A percentile compares a stretch with the other conserved stretches of the same genome.
Conservation (phyloP, 164 flowering plant genomes). For the Paratinospora sagittata region DNA sequence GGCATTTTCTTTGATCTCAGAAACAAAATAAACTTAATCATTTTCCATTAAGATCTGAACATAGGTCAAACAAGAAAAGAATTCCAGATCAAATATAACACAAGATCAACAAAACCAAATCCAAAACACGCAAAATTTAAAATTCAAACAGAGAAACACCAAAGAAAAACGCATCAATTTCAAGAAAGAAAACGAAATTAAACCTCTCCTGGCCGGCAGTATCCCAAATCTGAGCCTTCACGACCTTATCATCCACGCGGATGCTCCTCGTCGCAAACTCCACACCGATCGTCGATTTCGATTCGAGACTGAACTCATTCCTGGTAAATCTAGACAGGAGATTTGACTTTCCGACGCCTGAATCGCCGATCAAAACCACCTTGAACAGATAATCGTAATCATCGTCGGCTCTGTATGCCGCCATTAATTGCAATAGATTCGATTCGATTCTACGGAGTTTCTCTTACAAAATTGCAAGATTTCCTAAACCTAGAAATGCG, state of each 20-base stretch:
- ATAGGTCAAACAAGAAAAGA: background rate
- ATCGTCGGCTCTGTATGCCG: conserved; percentile 40
- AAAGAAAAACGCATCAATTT: too few relatives aligned
- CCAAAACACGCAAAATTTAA: background rate
- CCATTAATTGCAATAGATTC: conserved; percentile 8
- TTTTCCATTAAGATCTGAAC: too few relatives aligned
- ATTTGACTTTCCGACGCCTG: conserved; percentile 47
- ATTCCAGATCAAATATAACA: background rate
- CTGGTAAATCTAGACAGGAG: conserved; percentile 40
- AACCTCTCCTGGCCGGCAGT: conserved; percentile 72
- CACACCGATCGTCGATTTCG: conserved; percentile 48
- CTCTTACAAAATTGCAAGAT: conserved; percentile 1
- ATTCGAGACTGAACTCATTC: conserved; percentile 45
- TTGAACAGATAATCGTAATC: conserved; percentile 48
- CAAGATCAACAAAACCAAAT: background rate
- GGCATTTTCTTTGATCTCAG: too few relatives aligned
- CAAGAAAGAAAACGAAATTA: background rate
- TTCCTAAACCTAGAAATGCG: background rate
- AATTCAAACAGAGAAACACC: too few relatives aligned
- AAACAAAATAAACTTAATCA: too few relatives aligned
- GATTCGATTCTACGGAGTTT: background rate
- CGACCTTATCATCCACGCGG: conserved; percentile 42
- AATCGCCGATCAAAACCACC: conserved; percentile 48
- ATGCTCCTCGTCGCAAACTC: conserved; percentile 48
- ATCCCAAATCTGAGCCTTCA: conserved; percentile 77